Percentiles rank a stretch among this genome's conserved stretches.
These are phyloP conservation scores for Cylindrotheca closterium DNA, from an alignment of 108 stramenopile genomes.

Conservation along the genomic window DNA sequence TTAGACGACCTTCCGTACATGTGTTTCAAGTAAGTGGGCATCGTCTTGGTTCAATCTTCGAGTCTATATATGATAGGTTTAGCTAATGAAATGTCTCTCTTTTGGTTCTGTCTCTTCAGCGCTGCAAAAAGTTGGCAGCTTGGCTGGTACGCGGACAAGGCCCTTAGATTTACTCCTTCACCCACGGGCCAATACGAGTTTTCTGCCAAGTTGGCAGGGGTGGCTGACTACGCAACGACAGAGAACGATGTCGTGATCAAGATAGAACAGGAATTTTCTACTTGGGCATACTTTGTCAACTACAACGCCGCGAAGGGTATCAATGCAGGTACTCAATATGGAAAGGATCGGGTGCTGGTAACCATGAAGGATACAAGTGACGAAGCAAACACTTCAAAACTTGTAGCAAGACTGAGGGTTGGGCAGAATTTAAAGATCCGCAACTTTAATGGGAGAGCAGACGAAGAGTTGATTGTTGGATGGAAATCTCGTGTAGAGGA, in stretches of 20 bases:
- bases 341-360: background rate
- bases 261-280: background rate
- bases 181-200: background rate
- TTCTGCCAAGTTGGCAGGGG: background rate
- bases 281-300: conserved; percentile 1
- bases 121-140: conserved; percentile 47
- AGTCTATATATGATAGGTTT: background rate
- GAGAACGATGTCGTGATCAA: background rate
- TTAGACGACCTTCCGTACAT: conserved; percentile 35
- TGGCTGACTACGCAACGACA: background rate
- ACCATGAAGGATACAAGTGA: background rate
- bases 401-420: background rate
- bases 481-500: background rate
- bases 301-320: background rate
- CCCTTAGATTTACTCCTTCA: background rate
- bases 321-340: background rate
- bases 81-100: background rate
- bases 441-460: background rate
- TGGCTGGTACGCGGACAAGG: conserved; percentile 47
- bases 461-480: background rate
- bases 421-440: background rate
- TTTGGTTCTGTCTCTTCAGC: conserved; percentile 53
- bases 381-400: background rate
- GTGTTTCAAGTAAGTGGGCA: no score
- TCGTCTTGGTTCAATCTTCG: no score